Evolutionary conservation across 495 filamentous ascomycete species (phyloP).

Genomic region (Saxophila tyrrhenica): DNA sequence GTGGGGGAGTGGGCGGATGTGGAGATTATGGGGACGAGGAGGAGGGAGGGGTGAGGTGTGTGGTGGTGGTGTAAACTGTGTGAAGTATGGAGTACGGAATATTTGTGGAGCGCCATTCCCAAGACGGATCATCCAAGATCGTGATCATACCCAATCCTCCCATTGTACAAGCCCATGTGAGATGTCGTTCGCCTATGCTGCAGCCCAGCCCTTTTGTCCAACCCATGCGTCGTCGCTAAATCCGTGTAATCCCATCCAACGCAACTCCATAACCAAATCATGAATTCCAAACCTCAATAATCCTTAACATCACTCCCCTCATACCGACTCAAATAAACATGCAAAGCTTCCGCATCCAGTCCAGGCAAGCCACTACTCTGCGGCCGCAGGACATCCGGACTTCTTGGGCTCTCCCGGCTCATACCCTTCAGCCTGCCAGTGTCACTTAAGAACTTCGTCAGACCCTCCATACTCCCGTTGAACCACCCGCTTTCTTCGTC

Average conservation of each 20-base stretch:
- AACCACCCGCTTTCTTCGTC: conserved; percentile 10
- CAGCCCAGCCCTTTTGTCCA: neutral
- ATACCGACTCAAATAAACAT: neutral
- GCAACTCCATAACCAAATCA: too few relatives aligned
- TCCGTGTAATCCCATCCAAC: too few relatives aligned
- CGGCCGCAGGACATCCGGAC: neutral
- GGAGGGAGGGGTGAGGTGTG: neutral
- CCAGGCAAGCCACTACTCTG: neutral
- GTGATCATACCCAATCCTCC: neutral
- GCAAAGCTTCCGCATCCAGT: neutral
- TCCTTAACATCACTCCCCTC: neutral
- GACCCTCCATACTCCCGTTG: conserved; percentile 6
- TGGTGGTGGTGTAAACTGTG: neutral
- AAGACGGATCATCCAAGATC: neutral
- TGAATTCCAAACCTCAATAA: conserved; percentile 3
- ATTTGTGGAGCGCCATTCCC: too few relatives aligned
- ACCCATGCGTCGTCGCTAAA: neutral
- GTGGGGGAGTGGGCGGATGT: conserved; percentile 1
- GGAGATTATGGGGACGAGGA: neutral
- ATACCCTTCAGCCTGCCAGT: neutral
- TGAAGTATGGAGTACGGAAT: neutral
- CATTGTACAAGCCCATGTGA: neutral
- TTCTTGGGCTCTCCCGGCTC: neutral
- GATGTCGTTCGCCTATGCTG: neutral
- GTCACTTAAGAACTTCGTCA: conserved; percentile 2